Evolutionary conservation across 495 filamentous ascomycete genomes (phyloP), one percentile per base, ranked within the genome.

Genomic region (Hyaloscypha hepaticicola): DNA sequence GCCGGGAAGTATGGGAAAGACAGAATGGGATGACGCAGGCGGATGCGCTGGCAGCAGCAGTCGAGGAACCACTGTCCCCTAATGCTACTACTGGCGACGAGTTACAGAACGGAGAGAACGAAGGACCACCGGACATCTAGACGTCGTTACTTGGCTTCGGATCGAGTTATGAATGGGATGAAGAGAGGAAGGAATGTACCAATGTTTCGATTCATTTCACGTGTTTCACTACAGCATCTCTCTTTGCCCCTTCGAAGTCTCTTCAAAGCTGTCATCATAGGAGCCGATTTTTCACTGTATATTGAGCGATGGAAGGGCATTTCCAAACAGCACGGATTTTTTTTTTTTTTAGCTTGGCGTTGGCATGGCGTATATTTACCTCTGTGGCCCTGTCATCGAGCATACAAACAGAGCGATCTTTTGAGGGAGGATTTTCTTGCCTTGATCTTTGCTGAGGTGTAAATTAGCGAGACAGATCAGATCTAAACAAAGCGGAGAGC

Each of bases 1-100:
- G 94, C 63, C 87, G 85, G 70, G 93, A 97, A 72, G 88, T 93
- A 11, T 96, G 89, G 88, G 90, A 93, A 68, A 77, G 84, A 56
- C 82, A 88, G 76, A 82, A 84, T 66, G 81, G 81, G 1, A 77
- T 81, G 64, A 69, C 68, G 14, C 66, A 70, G 26, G 71, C 68
- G 9, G 70, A 72, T 65, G 65, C 65, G 16, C 4, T 64, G 22
- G 60, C 38, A 16, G 58, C 55, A 21, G 52, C 45, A 24, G 53
- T 28, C 3, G 65, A 55, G 8, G 57, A 55, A 25, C 34, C 53
- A 26, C 53, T 58, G 41, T 27, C 48, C 11, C 31, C 57, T 48
- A 14, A 26, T n/a, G 12, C 50, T 41, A 57, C 27, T 5, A 21
- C 7, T 5, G 27, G 12, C 19, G 49, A 26, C 14, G 48, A 45